These are phyloP conservation scores for Singerocomus inundabilis DNA, from an alignment of 1,284 basidiomycete species.

Conservation along the genomic window DNA sequence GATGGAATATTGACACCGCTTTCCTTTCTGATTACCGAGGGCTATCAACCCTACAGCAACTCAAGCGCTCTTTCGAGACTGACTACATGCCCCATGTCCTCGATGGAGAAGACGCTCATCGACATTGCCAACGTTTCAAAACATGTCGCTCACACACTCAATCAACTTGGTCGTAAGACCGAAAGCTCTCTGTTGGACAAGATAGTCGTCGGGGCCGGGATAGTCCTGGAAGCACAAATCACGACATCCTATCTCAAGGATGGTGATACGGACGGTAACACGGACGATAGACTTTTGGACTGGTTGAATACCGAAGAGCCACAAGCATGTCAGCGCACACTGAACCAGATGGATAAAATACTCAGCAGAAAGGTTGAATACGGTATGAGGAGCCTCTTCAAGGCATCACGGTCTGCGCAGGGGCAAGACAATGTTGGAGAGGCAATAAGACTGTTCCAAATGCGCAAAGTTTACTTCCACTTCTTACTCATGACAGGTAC, in stretches of 20 bases:
- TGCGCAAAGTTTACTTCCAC: conserved; percentile 1
- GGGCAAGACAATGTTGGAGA: neutral
- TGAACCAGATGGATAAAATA: conserved; percentile 2
- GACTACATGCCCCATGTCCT: too few relatives aligned
- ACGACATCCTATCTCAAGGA: neutral
- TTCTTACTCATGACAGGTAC: conserved; percentile 4
- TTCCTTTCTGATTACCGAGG: too few relatives aligned
- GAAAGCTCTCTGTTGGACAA: conserved; percentile 4
- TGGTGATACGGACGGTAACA: neutral
- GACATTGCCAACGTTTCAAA: too few relatives aligned
- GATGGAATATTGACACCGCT: too few relatives aligned
- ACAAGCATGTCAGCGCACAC: neutral
- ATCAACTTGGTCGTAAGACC: neutral
- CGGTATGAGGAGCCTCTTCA: neutral
- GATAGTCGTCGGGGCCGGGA: conserved; percentile 2
- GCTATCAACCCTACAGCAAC: too few relatives aligned
- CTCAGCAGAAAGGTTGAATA: neutral
- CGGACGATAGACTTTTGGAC: conserved; percentile 7
- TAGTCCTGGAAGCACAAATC: conserved; percentile 4
- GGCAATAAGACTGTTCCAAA: neutral
- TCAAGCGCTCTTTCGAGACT: too few relatives aligned
- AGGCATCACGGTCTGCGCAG: neutral
- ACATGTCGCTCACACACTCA: conserved; percentile 4
- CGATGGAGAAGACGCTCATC: too few relatives aligned
- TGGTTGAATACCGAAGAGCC: conserved; percentile 8